Base-by-base conservation (phyloP, 306 rosid genomes). In the Trichosanthes truncata region DNA sequence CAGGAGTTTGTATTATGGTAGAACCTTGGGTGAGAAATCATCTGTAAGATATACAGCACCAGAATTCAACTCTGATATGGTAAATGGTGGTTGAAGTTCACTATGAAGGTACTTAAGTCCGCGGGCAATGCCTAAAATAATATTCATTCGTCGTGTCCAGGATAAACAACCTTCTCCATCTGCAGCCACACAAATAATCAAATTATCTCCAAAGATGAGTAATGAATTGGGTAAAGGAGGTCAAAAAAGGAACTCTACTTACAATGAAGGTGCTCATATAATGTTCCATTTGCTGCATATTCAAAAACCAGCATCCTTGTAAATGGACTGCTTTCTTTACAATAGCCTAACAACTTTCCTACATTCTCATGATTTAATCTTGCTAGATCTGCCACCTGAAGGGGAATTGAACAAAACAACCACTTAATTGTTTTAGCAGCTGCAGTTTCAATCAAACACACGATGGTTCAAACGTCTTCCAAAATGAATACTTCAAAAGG, bases 251-350 rank as follows among this genome's bases (percentile, higher is more conserved):
- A 9, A 61, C 29, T 61, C 36, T 20, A 45, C 97, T 88, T 84
- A 93, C 99, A 91, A 78, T 95, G 99, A 14, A 95, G 92, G 85
- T 93, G 87, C 80, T 95, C 99, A 31, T 88, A 89, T 77, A 93
- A 88, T 78, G 97, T 91, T 80, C 99, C 99, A 82, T 96, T 96
- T 46, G 96, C 91, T 68, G 98, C 96, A 85, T 96, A 96, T 81
- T 93, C 98, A 83, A 91, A 90, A 85, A 96, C 93, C 84, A 96
- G 85, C 98, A 89, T 93, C 89, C 99, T 96, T 36, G 97, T 91
- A 85, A 96, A 93, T 21, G 98, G 98, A 75, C 83, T 76, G 82
- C 90, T 89, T 86, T 90, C 97, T 72, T 86, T 90, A 80, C 99
- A 96, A 80, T 93, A 96, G 59, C 99, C 99, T 8, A 96, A 87